These are phyloP conservation scores for Lomentospora prolificans DNA, from an alignment of 2,329 filamentous ascomycete genomes.

Conservation along the genomic window DNA sequence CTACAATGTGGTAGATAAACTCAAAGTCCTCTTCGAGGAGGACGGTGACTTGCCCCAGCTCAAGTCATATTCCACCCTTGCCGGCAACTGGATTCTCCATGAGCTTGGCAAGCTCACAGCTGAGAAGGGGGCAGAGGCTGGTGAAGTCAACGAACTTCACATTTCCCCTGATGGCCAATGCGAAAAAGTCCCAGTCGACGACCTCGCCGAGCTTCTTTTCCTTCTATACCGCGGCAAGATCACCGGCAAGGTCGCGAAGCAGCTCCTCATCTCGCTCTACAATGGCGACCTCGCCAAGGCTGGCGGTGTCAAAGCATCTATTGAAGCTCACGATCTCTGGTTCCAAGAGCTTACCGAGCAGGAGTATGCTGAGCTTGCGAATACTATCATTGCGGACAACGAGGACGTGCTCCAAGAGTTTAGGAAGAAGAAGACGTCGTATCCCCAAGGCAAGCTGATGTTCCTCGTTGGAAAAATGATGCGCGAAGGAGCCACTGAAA, in stretches of 20 bases:
- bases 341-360: conserved; percentile 38
- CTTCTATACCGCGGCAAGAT: conserved; percentile 39
- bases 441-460: conserved; percentile 49
- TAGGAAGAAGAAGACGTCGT: conserved; percentile 28
- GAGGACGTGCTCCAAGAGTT: conserved; percentile 38
- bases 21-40: conserved; percentile 23
- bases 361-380: conserved; percentile 40
- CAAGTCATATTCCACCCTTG: conserved; percentile 33
- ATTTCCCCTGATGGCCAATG: conserved; percentile 39
- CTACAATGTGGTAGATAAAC: conserved; percentile 49
- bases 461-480: conserved; percentile 52
- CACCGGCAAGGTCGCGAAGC: conserved; percentile 47
- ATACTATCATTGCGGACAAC: conserved; percentile 33
- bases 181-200: conserved; percentile 30
- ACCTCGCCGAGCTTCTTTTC: conserved; percentile 41
- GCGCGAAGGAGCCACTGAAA: conserved; percentile 39
- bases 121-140: conserved; percentile 38
- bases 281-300: conserved; percentile 29
- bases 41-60: conserved; percentile 18
- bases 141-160: conserved; percentile 44
- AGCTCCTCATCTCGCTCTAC: conserved; percentile 44
- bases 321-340: conserved; percentile 41
- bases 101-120: conserved; percentile 61
- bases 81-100: conserved; percentile 62
- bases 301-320: conserved; percentile 30